phyloP scores from a whole-genome alignment of 768 basidiomycete genomes.

The Hirschioporus abietinus region DNA sequence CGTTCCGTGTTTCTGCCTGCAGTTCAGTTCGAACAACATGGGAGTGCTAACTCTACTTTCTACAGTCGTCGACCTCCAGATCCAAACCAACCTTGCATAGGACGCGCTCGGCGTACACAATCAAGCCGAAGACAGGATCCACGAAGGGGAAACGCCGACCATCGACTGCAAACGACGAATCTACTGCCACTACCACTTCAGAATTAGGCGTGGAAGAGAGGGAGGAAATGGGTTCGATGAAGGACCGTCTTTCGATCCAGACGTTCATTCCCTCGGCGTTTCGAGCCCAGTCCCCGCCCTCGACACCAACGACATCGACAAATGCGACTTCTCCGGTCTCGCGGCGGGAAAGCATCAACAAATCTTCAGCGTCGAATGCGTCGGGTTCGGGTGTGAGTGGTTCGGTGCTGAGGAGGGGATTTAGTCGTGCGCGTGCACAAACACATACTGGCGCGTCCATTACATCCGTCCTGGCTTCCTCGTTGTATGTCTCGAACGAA shows the following conservation, averaged over 20 bases:
- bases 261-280: neutral
- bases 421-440: neutral
- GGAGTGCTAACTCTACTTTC: neutral
- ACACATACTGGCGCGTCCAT: constrained; percentile 13
- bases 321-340: neutral
- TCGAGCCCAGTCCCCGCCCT: neutral
- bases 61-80: neutral
- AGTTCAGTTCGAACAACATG: neutral
- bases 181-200: neutral
- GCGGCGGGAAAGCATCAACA: neutral
- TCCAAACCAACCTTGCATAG: neutral
- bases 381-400: neutral
- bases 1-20: neutral
- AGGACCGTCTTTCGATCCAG: neutral
- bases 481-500: constrained; percentile 5
- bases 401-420: neutral
- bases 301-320: neutral
- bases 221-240: neutral
- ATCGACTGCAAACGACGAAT: neutral
- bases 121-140: neutral
- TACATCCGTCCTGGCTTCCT: constrained; percentile 12
- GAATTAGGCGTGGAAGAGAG: neutral
- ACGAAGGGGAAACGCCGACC: neutral
- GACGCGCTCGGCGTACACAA: neutral
- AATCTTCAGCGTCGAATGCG: neutral